Conservation (phyloP, 345 rosid genomes). For the Limnanthes douglasii region DNA sequence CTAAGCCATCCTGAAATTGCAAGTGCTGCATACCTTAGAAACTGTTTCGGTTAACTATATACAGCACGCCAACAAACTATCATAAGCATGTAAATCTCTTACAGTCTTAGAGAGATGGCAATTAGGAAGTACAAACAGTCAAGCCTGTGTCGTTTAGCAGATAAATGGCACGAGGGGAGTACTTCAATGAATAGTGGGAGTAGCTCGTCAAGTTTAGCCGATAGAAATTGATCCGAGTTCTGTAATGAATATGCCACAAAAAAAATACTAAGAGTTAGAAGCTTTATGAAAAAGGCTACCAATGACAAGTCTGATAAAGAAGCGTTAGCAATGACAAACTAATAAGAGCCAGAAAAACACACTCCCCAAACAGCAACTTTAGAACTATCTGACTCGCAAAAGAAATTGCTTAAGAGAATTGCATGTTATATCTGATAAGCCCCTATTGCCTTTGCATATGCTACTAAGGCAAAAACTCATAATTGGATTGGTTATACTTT, state of each 20-base stretch:
- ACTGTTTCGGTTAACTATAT: too few relatives aligned
- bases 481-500: too few relatives aligned
- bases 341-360: too few relatives aligned
- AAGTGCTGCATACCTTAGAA: too few relatives aligned
- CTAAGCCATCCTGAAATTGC: constrained; percentile 39
- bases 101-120: constrained; percentile 48
- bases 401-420: too few relatives aligned
- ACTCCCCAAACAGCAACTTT: too few relatives aligned
- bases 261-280: background rate
- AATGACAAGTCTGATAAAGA: too few relatives aligned
- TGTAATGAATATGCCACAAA: constrained; percentile 11
- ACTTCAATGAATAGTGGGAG: constrained; percentile 59
- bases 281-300: background rate
- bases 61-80: constrained; percentile 7
- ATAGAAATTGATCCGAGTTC: constrained; percentile 40
- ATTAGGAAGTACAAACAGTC: constrained; percentile 75
- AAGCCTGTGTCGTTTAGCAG: constrained; percentile 86
- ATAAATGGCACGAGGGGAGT: constrained; percentile 61
- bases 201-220: constrained; percentile 51
- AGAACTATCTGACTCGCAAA: too few relatives aligned
- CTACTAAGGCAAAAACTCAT: too few relatives aligned
- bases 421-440: too few relatives aligned
- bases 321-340: too few relatives aligned
- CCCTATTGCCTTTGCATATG: too few relatives aligned
- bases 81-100: constrained; percentile 3